Conservation (phyloP, 176 grass and related monocot species). For the Hordeum marinum region DNA sequence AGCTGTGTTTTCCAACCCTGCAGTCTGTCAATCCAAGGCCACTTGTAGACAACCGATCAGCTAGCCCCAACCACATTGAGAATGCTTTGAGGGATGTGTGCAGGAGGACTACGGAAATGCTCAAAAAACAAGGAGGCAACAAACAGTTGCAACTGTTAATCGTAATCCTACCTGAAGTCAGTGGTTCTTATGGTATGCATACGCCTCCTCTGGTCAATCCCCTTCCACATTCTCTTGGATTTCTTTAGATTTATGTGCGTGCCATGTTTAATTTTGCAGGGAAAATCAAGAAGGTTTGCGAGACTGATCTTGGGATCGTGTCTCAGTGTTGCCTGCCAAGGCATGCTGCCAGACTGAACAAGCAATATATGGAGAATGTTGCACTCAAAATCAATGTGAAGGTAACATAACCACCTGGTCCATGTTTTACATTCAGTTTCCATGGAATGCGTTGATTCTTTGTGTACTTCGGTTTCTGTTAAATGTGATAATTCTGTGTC, state of each 20-base stretch:
- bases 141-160: conserved; percentile 52
- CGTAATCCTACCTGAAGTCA: conserved; percentile 60
- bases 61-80: conserved; percentile 37
- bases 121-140: not conserved
- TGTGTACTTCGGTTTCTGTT: too few relatives aligned
- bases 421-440: not conserved
- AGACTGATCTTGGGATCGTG: conserved; percentile 71
- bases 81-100: conserved; percentile 46
- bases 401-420: conserved; percentile 26
- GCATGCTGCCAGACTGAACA: conserved; percentile 50
- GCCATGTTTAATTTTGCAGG: conserved; percentile 32
- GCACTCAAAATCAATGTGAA: conserved; percentile 90
- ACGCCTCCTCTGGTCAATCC: not conserved
- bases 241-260: not conserved
- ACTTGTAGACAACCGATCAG: conserved; percentile 22
- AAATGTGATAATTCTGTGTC: not conserved
- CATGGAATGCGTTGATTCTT: not conserved
- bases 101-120: not conserved
- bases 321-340: conserved; percentile 74
- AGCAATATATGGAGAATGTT: conserved; percentile 78
- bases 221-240: not conserved
- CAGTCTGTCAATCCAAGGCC: conserved; percentile 51
- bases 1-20: not conserved
- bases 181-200: conserved; percentile 62
- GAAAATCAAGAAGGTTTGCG: conserved; percentile 63